Percentiles rank a stretch among this genome's conserved stretches.
Evolutionary conservation across 345 rosid genomes (phyloP).

Genomic region (Boechera retrofracta): DNA sequence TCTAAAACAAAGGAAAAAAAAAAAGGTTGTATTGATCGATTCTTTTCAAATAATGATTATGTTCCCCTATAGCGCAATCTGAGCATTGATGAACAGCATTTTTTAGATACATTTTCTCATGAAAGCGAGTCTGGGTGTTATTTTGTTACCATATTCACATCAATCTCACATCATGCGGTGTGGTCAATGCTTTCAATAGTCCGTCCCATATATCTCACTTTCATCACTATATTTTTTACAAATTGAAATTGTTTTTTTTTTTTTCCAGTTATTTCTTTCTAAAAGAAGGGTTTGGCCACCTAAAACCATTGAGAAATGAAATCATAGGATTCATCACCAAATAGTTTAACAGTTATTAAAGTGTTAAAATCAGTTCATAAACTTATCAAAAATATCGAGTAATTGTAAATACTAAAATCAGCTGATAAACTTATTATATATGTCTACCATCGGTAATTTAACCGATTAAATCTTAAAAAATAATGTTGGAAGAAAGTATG

Average conservation of each 20-base stretch:
- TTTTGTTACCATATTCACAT: slow-evolving; percentile 39
- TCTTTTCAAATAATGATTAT: slow-evolving; percentile 36
- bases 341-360: neutral
- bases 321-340: neutral
- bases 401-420: neutral
- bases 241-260: neutral
- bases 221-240: slow-evolving; percentile 9
- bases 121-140: slow-evolving; percentile 39
- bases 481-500: too few relatives aligned
- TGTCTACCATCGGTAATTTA: too few relatives aligned
- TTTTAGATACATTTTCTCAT: neutral
- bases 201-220: slow-evolving; percentile 17
- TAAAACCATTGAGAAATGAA: slow-evolving; percentile 1
- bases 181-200: slow-evolving; percentile 33
- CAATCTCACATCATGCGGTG: slow-evolving; percentile 39
- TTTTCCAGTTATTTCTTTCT: neutral
- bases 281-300: slow-evolving; percentile 1
- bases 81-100: neutral
- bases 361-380: neutral
- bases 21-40: neutral
- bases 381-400: neutral
- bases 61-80: slow-evolving; percentile 29
- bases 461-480: too few relatives aligned
- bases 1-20: neutral
- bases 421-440: neutral